Base-by-base conservation (phyloP, 352 stramenopile genomes). In the Ochromonadaceae sp. region DNA sequence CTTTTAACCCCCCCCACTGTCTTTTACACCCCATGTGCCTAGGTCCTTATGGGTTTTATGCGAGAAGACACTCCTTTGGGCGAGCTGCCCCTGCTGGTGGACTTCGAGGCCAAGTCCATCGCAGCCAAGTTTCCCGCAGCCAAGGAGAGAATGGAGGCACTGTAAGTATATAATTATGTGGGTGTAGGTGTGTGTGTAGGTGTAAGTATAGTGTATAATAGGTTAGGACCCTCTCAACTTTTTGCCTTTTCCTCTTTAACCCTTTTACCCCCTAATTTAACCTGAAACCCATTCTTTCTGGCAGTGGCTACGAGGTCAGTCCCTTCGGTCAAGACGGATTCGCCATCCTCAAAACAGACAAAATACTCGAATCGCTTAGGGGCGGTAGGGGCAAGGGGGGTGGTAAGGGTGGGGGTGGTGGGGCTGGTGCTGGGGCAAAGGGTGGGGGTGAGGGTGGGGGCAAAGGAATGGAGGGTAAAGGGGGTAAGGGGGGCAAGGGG, bases 311-410 rank as follows among this genome's bases (percentile, higher is more conserved):
- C 35, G 52, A 47, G 4, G 52, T 60, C 14, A 30, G 9, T 41
- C 52, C 52, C 5, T 60, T 60, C 22, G 52, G 52, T 9, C 31
- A 60, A n/a, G 52, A 60, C 22, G 52, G 52, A 36, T 60, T 60
- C 22, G 52, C 52, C 20, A 10, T 60, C 17, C 26, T 60, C 35
- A 14, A n/a, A n/a, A 39, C 52, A 20, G 30, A 60, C 5, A 9
- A 12, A 7, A 25, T 58, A n/a, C 30, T 43, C 31, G 49, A 41
- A 9, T 58, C 49, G 35, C 15, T 28, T 28, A n/a, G 12, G 10
- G 10, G 9, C 14, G 35, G 46, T 28, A 53, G n/a, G n/a, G n/a
- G n/a, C n/a, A n/a, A n/a, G n/a, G n/a, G n/a, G n/a, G n/a, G n/a
- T n/a, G n/a, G n/a, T n/a, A n/a, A n/a, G n/a, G n/a, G n/a, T n/a